Percentiles rank a stretch among this genome's conserved stretches.
These are phyloP conservation scores for Kregervanrija pseudodelftensis DNA, from an alignment of 805 yeast genomes.

Conservation along the genomic window DNA sequence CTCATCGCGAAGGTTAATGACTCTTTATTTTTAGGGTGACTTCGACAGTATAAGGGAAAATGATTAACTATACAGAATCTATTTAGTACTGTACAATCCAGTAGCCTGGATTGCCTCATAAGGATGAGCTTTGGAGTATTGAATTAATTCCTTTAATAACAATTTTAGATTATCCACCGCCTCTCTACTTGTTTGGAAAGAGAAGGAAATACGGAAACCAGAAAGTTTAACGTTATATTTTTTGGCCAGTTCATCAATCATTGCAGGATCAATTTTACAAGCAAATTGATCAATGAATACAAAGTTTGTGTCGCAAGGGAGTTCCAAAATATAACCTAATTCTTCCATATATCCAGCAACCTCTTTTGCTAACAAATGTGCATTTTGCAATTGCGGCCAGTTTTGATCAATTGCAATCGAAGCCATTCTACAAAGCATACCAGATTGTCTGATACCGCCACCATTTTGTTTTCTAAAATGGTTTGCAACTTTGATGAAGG, in stretches of 20 bases:
- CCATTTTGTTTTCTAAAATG: constrained; percentile 90
- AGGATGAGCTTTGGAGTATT: constrained; percentile 48
- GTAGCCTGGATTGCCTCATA: constrained; percentile 21
- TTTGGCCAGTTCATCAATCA: constrained; percentile 31
- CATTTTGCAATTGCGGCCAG: constrained; percentile 44
- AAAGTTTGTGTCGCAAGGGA: constrained; percentile 79
- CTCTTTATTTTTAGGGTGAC: too few relatives aligned
- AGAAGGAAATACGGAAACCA: constrained; percentile 80
- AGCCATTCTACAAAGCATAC: constrained; percentile 77
- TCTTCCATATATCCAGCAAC: constrained; percentile 43
- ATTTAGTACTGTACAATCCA: constrained; percentile 12
- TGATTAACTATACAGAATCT: background rate
- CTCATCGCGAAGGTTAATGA: too few relatives aligned
- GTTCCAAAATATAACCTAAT: constrained; percentile 49
- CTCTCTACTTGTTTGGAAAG: constrained; percentile 52
- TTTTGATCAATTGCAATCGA: constrained; percentile 65
- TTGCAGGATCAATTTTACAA: constrained; percentile 47
- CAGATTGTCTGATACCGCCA: constrained; percentile 89
- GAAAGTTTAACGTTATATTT: constrained; percentile 55
- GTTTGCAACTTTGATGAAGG: constrained; percentile 60
- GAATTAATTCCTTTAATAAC: constrained; percentile 51
- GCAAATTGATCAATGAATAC: constrained; percentile 60
- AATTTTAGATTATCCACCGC: constrained; percentile 50
- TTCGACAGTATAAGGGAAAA: too few relatives aligned
- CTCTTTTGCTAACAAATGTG: constrained; percentile 45